phyloP scores from a whole-genome alignment of 2,329 filamentous ascomycete genomes.

The Penicillium sp. region DNA sequence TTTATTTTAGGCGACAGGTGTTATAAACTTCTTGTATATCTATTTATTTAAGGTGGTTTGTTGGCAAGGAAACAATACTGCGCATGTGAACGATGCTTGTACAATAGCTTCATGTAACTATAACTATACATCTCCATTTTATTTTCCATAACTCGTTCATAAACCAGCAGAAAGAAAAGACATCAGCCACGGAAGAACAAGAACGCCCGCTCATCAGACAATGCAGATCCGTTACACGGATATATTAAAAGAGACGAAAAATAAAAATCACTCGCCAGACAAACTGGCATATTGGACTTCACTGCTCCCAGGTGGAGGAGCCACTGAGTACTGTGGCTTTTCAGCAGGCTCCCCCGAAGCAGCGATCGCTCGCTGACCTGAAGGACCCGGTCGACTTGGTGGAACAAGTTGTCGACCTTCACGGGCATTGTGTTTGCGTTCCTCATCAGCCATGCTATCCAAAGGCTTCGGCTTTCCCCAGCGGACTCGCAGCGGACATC shows the following conservation, averaged over 20 bases:
- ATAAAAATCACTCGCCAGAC: slow-evolving; percentile 63
- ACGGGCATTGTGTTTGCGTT: slow-evolving; percentile 73
- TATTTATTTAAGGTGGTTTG: neutral
- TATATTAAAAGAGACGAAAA: neutral
- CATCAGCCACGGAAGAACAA: slow-evolving; percentile 5
- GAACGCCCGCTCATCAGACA: slow-evolving; percentile 10
- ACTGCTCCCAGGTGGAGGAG: slow-evolving; percentile 72
- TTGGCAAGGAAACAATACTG: neutral
- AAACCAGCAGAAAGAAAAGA: neutral
- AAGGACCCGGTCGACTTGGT: slow-evolving; percentile 40
- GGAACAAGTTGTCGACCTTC: slow-evolving; percentile 65
- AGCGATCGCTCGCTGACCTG: slow-evolving; percentile 29
- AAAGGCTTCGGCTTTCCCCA: slow-evolving; percentile 93
- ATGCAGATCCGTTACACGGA: slow-evolving; percentile 2
- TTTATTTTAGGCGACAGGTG: neutral
- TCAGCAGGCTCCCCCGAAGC: slow-evolving; percentile 40
- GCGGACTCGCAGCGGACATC: slow-evolving; percentile 81
- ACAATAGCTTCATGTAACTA: slow-evolving; percentile 1
- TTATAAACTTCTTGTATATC: neutral
- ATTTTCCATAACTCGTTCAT: neutral
- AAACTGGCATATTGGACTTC: slow-evolving; percentile 83
- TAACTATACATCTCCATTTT: slow-evolving; percentile 7
- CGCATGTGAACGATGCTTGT: slow-evolving; percentile 3
- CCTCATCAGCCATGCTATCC: slow-evolving; percentile 84
- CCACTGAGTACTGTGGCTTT: slow-evolving; percentile 50